Evolutionary conservation across 305 asterid genomes (phyloP).

Genomic region (Solanum hybrid): DNA sequence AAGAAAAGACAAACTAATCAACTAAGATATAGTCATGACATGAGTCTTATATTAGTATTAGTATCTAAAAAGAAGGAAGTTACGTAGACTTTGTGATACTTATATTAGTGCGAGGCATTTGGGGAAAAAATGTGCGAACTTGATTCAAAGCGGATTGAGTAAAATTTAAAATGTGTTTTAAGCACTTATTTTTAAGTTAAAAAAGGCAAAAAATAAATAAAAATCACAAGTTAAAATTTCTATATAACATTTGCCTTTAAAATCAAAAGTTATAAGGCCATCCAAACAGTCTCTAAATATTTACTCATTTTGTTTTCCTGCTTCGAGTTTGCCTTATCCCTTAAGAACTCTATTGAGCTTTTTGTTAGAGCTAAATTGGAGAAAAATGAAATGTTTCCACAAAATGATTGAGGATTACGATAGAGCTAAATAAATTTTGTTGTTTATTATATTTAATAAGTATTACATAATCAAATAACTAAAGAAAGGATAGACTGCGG

Average conservation of each 20-base stretch:
- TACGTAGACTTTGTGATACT: background rate
- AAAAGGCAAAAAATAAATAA: no score
- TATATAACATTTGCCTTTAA: no score
- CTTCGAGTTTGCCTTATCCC: accelerated
- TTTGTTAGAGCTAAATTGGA: background rate
- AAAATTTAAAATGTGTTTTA: no score
- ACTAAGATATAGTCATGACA: background rate
- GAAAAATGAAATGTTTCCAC: background rate
- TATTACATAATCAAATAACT: background rate
- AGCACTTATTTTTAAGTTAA: background rate
- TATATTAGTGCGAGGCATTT: background rate
- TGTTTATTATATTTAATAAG: background rate
- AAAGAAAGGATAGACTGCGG: background rate
- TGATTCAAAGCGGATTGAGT: background rate
- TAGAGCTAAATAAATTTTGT: background rate
- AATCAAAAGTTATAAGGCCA: no score
- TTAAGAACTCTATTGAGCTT: background rate
- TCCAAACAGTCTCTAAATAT: no score
- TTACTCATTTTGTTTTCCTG: background rate
- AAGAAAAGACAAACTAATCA: background rate
- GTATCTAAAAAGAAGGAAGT: background rate
- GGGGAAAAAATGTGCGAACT: background rate
- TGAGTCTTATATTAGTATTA: background rate
- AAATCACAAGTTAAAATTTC: no score
- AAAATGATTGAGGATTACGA: background rate